Evolutionary conservation across 2,329 filamentous ascomycete genomes (phyloP).

Genomic region (Penicillium sclerotiorum): DNA sequence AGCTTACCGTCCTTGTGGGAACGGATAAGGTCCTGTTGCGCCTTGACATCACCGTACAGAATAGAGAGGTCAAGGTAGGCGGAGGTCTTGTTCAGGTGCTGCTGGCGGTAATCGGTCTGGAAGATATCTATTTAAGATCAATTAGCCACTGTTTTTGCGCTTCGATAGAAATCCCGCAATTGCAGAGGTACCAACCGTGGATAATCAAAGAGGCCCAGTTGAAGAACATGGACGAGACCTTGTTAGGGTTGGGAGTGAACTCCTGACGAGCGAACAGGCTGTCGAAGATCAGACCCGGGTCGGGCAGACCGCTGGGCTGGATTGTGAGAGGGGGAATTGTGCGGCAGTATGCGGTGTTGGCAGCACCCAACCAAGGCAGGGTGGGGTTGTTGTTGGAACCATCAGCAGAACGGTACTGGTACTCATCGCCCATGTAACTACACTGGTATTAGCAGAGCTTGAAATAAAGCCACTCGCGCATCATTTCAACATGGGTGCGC

Average conservation of each 20-base stretch:
- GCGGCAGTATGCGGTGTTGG: conserved; percentile 68
- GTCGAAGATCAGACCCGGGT: conserved; percentile 58
- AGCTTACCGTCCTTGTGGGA: conserved; percentile 71
- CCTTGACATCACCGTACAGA: conserved; percentile 65
- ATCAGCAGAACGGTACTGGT: conserved; percentile 68
- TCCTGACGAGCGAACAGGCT: conserved; percentile 45
- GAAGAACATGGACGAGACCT: conserved; percentile 71
- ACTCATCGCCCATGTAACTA: conserved; percentile 56
- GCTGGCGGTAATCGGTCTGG: conserved; percentile 66
- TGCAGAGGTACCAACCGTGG: conserved; percentile 54
- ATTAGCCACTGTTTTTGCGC: conserved; percentile 2
- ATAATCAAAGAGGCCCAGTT: conserved; percentile 75
- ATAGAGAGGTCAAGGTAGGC: conserved; percentile 73
- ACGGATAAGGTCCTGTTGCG: conserved; percentile 54
- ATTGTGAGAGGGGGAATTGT: conserved; percentile 62
- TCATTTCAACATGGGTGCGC: too few species aligned
- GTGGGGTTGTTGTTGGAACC: conserved; percentile 72
- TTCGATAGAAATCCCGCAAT: background rate
- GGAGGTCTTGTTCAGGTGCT: conserved; percentile 66
- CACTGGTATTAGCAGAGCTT: background rate
- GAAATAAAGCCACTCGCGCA: too few species aligned
- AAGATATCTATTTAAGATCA: conserved; percentile 59
- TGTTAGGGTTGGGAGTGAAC: conserved; percentile 64
- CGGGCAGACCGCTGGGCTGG: conserved; percentile 67
- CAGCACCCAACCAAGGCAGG: conserved; percentile 67